Evolutionary conservation across 1,284 basidiomycete genomes (phyloP).

Genomic region (Mycena sp.): DNA sequence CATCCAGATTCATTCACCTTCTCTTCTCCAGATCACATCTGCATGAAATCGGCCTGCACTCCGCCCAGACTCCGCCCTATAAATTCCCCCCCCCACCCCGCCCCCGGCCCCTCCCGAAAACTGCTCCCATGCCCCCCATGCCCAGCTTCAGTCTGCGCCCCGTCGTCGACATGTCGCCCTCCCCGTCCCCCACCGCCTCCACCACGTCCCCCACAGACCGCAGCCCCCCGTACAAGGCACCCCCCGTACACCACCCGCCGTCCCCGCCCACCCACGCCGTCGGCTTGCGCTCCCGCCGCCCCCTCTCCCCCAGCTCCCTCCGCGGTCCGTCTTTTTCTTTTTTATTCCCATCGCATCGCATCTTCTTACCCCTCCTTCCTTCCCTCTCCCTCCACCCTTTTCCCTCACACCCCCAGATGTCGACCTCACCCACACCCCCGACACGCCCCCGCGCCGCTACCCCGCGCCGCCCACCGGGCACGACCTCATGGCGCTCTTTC

Average conservation of each 20-base stretch:
- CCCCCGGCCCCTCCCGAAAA: background rate
- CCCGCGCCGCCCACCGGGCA: constrained; percentile 80
- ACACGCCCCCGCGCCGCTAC: constrained; percentile 60
- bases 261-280: constrained; percentile 33
- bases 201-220: constrained; percentile 43
- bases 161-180: constrained; percentile 47
- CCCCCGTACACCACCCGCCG: too few species aligned
- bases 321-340: constrained; percentile 51
- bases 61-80: too few species aligned
- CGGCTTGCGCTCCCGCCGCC: constrained; percentile 44
- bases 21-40: too few species aligned
- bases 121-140: constrained; percentile 44
- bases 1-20: too few species aligned
- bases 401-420: constrained; percentile 52
- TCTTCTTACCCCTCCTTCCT: too few species aligned
- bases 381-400: background rate
- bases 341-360: too few species aligned
- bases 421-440: constrained; percentile 59
- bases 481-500: constrained; percentile 83
- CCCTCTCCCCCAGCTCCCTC: constrained; percentile 61
- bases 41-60: too few species aligned
- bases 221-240: constrained; percentile 40
- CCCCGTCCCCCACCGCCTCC: constrained; percentile 48
- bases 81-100: background rate
- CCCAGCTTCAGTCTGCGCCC: constrained; percentile 58